These are phyloP conservation scores for Podosphaera fusca DNA, from an alignment of 2,329 filamentous ascomycete species.

Conservation along the genomic window DNA sequence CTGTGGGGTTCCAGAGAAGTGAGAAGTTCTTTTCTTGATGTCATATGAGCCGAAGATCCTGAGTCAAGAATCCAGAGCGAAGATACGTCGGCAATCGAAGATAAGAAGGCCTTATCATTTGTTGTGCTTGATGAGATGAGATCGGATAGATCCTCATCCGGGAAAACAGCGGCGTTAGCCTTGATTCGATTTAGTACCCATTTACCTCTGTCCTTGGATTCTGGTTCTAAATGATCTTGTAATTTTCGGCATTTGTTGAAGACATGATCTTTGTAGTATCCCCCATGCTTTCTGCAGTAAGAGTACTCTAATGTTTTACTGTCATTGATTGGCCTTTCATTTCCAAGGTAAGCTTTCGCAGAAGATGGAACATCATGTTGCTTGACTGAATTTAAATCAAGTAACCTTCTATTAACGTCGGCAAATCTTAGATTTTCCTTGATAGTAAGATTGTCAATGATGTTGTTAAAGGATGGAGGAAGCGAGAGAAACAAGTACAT, in stretches of 20 bases:
- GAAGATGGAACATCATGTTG: neutral
- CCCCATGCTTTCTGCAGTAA: neutral
- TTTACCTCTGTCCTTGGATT: neutral
- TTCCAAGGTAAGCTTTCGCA: neutral
- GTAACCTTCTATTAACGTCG: neutral
- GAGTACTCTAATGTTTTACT: neutral
- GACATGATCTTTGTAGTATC: neutral
- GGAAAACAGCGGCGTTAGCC: neutral
- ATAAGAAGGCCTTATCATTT: neutral
- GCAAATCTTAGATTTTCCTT: neutral
- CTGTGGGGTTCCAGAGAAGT: neutral
- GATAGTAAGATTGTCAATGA: neutral
- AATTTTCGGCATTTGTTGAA: neutral
- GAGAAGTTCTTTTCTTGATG: neutral
- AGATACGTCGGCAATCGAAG: neutral
- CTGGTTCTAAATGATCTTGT: neutral
- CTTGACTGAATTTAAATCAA: neutral
- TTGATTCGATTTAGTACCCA: neutral
- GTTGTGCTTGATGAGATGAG: neutral
- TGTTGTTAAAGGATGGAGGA: too few species aligned
- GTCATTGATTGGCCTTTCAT: neutral
- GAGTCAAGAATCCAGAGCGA: constrained; percentile 1
- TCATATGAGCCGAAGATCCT: neutral
- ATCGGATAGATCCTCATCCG: neutral
- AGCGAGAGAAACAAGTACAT: too few species aligned